Conservation (phyloP, 2,329 filamentous ascomycete genomes). For the Scedosporium dehoogii region DNA sequence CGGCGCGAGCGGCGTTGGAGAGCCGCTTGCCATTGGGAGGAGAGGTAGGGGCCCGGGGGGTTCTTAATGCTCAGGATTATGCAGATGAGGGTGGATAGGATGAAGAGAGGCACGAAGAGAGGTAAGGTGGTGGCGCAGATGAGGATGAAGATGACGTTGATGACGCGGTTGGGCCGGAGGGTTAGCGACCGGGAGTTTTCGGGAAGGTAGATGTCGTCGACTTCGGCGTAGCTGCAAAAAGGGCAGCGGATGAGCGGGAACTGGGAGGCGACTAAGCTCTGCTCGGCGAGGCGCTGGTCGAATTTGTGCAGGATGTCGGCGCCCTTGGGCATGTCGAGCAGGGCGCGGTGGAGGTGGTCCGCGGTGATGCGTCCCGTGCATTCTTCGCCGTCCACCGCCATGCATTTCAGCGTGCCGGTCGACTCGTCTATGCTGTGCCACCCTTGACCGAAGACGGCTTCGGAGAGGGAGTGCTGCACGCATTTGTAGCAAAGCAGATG, state of each 20-base stretch:
- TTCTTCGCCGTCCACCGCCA: constrained; percentile 62
- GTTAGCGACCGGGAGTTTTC: constrained; percentile 42
- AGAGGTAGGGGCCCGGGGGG: constrained; percentile 30
- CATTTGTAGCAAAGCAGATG: constrained; percentile 77
- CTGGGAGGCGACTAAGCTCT: constrained; percentile 62
- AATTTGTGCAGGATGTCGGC: constrained; percentile 64
- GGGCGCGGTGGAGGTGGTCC: constrained; percentile 60
- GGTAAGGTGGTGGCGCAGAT: constrained; percentile 44
- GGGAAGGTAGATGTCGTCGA: constrained; percentile 65
- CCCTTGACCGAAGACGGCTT: constrained; percentile 87
- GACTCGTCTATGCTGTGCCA: constrained; percentile 71
- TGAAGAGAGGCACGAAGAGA: constrained; percentile 41
- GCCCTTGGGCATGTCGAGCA: constrained; percentile 60
- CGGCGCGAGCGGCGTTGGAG: constrained; percentile 59
- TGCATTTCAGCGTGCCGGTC: constrained; percentile 67
- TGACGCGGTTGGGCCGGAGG: constrained; percentile 41
- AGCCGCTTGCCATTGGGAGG: constrained; percentile 44
- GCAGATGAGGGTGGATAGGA: constrained; percentile 35
- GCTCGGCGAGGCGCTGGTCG: constrained; percentile 68
- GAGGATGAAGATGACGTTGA: constrained; percentile 38
- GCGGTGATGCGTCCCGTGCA: constrained; percentile 67
- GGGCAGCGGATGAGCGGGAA: constrained; percentile 75
- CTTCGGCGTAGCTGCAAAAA: constrained; percentile 85
- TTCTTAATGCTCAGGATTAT: constrained; percentile 32
- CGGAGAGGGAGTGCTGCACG: constrained; percentile 69